Evolutionary conservation across 1,139 yeast species (phyloP).

Genomic region (Yamadazyma jaroonii): DNA sequence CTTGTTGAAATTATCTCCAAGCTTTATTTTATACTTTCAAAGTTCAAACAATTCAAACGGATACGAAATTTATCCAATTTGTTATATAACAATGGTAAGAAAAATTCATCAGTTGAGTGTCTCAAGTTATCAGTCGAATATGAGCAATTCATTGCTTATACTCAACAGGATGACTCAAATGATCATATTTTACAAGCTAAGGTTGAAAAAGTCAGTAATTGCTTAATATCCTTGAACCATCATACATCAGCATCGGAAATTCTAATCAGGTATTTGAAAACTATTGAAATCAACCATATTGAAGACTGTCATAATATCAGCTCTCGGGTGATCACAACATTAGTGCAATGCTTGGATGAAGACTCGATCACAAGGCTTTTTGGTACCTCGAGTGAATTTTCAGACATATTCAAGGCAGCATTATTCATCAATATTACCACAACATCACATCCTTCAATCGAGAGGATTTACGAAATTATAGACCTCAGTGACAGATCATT

Average conservation of each 20-base stretch:
- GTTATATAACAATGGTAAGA: conserved; percentile 17
- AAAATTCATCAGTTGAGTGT: conserved; percentile 1
- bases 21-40: conserved; percentile 7
- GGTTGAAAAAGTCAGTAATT: background rate
- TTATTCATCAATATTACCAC: conserved; percentile 5
- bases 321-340: background rate
- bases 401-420: conserved; percentile 1
- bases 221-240: too few species aligned
- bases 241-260: background rate
- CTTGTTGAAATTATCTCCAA: conserved; percentile 1
- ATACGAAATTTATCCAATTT: conserved; percentile 29
- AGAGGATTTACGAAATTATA: background rate
- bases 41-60: conserved; percentile 25
- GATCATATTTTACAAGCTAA: background rate
- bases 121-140: conserved; percentile 19
- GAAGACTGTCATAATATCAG: conserved; percentile 1
- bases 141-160: conserved; percentile 21
- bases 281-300: background rate
- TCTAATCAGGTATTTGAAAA: conserved; percentile 1
- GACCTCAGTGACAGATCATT: background rate
- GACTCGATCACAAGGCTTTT: background rate
- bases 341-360: background rate
- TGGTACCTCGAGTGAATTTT: conserved; percentile 1
- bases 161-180: too few species aligned
- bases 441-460: conserved; percentile 5